Evolutionary conservation across 306 rosid genomes (phyloP).

Genomic region (Cucurbita ficifolia): DNA sequence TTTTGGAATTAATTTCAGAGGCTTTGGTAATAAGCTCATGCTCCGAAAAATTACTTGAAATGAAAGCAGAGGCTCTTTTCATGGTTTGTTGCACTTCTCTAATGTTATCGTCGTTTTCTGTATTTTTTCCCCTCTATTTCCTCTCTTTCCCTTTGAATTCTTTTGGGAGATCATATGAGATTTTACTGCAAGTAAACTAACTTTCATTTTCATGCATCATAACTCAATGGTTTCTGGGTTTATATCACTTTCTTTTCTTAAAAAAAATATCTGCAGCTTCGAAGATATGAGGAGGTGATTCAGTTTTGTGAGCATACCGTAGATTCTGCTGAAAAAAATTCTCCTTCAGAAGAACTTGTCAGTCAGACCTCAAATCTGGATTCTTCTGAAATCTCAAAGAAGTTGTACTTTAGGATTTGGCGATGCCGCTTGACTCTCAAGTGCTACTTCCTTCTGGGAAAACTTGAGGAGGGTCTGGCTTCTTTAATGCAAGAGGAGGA

Average conservation of each 20-base stretch:
- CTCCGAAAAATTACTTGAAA: slow-evolving; percentile 75
- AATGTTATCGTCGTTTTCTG: not conserved
- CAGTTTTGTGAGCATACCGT: slow-evolving; percentile 60
- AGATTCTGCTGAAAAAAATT: slow-evolving; percentile 76
- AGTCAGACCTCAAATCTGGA: slow-evolving; percentile 23
- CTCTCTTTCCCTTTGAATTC: not conserved
- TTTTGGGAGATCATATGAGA: not conserved
- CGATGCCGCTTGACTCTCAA: slow-evolving; percentile 58
- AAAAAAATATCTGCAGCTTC: slow-evolving; percentile 33
- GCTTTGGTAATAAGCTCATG: slow-evolving; percentile 48
- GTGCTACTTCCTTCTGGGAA: slow-evolving; percentile 64
- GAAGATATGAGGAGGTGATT: slow-evolving; percentile 74
- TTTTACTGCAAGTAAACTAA: slow-evolving; percentile 10
- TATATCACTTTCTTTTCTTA: not conserved
- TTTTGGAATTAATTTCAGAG: slow-evolving; percentile 54
- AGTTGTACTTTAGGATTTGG: slow-evolving; percentile 61
- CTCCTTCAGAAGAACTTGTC: slow-evolving; percentile 18
- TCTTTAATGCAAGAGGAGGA: slow-evolving; percentile 46
- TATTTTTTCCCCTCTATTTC: not conserved
- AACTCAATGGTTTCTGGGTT: not conserved
- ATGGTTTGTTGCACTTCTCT: slow-evolving; percentile 30
- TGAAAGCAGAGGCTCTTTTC: slow-evolving; percentile 81
- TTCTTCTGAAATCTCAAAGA: slow-evolving; percentile 29
- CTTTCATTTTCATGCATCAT: slow-evolving; percentile 5
- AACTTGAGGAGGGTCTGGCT: slow-evolving; percentile 79